Evolutionary conservation across 345 rosid species (phyloP).

Genomic region (Gossypium australe): DNA sequence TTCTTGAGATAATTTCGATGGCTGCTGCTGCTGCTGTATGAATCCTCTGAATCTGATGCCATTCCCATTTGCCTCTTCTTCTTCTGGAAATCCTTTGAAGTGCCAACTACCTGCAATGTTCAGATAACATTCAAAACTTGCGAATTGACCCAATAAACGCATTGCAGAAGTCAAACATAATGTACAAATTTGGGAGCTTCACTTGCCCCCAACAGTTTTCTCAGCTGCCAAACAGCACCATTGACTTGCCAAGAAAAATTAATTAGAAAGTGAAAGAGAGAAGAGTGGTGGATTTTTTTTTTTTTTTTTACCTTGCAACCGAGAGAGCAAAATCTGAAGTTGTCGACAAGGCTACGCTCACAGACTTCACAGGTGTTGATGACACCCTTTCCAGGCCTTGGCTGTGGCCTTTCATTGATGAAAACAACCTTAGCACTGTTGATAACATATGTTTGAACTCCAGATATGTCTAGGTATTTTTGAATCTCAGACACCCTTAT

Average conservation of each 20-base stretch:
- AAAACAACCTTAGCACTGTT: slow-evolving; percentile 98
- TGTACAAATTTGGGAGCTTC: no score
- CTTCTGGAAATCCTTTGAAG: slow-evolving; percentile 46
- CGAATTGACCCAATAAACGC: background rate
- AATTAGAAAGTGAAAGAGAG: background rate
- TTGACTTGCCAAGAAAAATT: background rate
- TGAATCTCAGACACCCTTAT: slow-evolving; percentile 89
- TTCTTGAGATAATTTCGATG: slow-evolving; percentile 32
- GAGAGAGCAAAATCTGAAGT: slow-evolving; percentile 93
- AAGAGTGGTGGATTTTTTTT: background rate
- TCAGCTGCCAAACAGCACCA: slow-evolving; percentile 9
- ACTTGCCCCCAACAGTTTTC: background rate
- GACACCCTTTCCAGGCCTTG: slow-evolving; percentile 92
- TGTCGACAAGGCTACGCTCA: slow-evolving; percentile 88
- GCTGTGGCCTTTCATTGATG: slow-evolving; percentile 96
- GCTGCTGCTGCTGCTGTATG: slow-evolving; percentile 50
- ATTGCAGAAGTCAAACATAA: background rate
- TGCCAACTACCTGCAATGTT: slow-evolving; percentile 53
- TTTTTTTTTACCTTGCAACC: slow-evolving; percentile 69
- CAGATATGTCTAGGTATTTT: slow-evolving; percentile 74
- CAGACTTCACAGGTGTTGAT: slow-evolving; percentile 93
- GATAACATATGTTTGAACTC: slow-evolving; percentile 91
- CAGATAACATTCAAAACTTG: background rate
- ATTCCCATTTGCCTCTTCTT: slow-evolving; percentile 40
- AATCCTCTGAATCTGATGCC: slow-evolving; percentile 68